A percentile compares a stretch with the other conserved stretches of the same genome.
Conservation (phyloP, 495 filamentous ascomycete genomes). For the Penicillium coffeae region DNA sequence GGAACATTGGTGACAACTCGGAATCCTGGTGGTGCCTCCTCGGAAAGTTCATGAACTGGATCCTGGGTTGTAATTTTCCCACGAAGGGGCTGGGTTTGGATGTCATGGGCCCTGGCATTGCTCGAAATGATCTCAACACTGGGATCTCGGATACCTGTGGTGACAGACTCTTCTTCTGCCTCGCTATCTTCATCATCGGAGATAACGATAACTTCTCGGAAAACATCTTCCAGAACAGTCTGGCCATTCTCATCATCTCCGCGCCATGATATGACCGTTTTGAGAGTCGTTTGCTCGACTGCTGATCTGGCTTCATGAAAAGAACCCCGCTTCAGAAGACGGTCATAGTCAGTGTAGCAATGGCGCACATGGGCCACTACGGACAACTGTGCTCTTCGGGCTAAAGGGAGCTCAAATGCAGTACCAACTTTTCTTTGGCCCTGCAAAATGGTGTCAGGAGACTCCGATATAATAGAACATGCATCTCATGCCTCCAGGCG, state of each 20-base stretch:
- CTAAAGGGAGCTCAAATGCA: constrained; percentile 59
- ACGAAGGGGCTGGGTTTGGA: constrained; percentile 29
- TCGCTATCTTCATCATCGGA: constrained; percentile 72
- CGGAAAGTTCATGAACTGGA: constrained; percentile 26
- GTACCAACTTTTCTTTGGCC: constrained; percentile 65
- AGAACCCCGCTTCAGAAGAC: constrained; percentile 58
- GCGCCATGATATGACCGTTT: constrained; percentile 79
- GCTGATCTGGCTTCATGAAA: constrained; percentile 66
- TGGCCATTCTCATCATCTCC: constrained; percentile 77
- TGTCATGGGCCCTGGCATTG: constrained; percentile 29
- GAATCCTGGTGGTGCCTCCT: constrained; percentile 37
- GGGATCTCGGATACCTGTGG: constrained; percentile 21
- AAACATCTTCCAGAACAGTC: constrained; percentile 72
- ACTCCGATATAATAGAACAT: constrained; percentile 6
- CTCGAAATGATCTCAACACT: constrained; percentile 42
- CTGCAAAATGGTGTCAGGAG: constrained; percentile 26
- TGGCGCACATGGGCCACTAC: constrained; percentile 86
- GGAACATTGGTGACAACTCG: constrained; percentile 28
- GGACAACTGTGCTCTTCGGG: constrained; percentile 75
- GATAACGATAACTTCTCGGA: constrained; percentile 77
- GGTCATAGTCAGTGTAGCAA: constrained; percentile 80
- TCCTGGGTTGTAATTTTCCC: constrained; percentile 13
- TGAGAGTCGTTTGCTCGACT: constrained; percentile 67
- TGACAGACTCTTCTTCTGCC: constrained; percentile 40
- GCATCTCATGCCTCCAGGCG: not conserved